Conservation (phyloP, 164 flowering plant genomes). For the Magnolia officinalis region DNA sequence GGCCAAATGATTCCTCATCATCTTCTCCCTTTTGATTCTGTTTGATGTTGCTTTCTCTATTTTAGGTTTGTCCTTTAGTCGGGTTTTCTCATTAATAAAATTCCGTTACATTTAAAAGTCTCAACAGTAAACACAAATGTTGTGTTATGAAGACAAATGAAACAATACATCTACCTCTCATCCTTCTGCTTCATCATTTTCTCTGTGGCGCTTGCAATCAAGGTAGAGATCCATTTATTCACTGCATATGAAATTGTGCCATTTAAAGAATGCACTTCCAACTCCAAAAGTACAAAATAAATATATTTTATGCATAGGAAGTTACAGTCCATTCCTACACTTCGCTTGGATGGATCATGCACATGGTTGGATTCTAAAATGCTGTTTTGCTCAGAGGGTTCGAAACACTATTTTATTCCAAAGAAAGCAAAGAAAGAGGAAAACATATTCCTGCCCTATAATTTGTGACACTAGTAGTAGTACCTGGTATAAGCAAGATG, state of each 20-base stretch:
- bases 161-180: constrained; percentile 59
- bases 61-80: not conserved
- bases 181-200: constrained; percentile 97
- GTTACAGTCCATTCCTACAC: not conserved
- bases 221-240: constrained; percentile 82
- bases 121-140: not conserved
- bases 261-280: not conserved
- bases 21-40: not conserved
- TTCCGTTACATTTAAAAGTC: not conserved
- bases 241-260: constrained; percentile 40
- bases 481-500: constrained; percentile 91
- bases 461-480: not conserved
- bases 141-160: not conserved
- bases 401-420: not conserved
- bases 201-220: constrained; percentile 82
- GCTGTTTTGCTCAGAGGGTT: not conserved
- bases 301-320: not conserved
- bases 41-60: not conserved
- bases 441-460: not conserved
- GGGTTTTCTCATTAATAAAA: not conserved
- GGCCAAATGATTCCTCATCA: not conserved
- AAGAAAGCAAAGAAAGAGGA: not conserved
- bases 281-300: not conserved
- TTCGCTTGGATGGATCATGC: not conserved
- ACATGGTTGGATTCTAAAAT: not conserved